These are phyloP conservation scores for Pseudogymnoascus sp. DNA, from an alignment of 2,329 filamentous ascomycete species.

Conservation along the genomic window DNA sequence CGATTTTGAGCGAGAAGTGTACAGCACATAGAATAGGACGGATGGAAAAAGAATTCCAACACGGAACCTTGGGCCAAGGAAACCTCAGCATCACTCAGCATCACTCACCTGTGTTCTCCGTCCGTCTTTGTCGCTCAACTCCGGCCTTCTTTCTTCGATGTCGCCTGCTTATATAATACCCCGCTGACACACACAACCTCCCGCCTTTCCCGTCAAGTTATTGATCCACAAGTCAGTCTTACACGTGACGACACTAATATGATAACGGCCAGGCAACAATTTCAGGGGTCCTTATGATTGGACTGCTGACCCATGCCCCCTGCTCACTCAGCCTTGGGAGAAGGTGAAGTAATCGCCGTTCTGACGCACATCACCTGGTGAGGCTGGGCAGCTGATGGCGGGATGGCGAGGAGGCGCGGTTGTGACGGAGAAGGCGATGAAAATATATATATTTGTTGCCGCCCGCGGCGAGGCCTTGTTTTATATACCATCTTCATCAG, in stretches of 20 bases:
- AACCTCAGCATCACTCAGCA: neutral
- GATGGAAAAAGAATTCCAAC: neutral
- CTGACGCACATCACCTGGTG: neutral
- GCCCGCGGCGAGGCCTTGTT: neutral
- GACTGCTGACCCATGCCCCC: neutral
- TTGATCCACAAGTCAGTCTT: neutral
- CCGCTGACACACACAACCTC: neutral
- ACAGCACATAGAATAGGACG: neutral
- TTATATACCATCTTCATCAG: neutral
- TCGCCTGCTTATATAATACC: neutral
- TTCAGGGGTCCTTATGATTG: neutral
- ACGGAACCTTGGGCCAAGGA: neutral
- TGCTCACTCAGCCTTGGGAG: neutral
- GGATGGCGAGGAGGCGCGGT: neutral
- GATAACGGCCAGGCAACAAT: neutral
- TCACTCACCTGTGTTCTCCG: neutral
- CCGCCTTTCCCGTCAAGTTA: neutral
- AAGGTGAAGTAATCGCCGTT: neutral
- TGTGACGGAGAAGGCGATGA: neutral
- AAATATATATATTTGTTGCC: neutral
- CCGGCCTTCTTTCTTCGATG: neutral
- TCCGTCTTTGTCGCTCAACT: neutral
- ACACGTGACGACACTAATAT: neutral
- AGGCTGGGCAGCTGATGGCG: slow-evolving; percentile 5
- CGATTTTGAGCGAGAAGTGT: slow-evolving; percentile 8